Evolutionary conservation across 1,284 basidiomycete genomes (phyloP).

Genomic region (Trametes pubescens): DNA sequence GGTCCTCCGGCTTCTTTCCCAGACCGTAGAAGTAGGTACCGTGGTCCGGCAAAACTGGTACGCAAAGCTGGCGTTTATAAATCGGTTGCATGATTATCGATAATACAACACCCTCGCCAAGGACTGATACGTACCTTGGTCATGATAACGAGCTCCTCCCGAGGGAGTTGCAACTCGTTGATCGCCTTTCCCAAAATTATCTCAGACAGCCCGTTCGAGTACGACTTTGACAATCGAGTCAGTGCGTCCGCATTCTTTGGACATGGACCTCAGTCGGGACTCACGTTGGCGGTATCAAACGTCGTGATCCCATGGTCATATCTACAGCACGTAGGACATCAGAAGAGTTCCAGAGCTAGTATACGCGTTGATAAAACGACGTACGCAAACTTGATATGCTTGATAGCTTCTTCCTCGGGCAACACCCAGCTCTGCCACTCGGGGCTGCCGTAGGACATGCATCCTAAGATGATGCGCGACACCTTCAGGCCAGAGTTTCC

Average conservation of each 20-base stretch:
- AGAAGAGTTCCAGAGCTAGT: neutral
- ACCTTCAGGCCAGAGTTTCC: constrained; percentile 57
- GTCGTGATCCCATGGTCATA: constrained; percentile 39
- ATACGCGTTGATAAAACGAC: constrained; percentile 19
- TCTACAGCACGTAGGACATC: neutral
- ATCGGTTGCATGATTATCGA: neutral
- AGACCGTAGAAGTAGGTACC: constrained; percentile 27
- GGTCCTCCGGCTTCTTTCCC: constrained; percentile 25
- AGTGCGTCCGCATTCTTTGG: neutral
- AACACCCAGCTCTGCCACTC: constrained; percentile 51
- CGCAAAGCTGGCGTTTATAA: constrained; percentile 17
- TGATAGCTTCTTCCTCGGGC: constrained; percentile 48
- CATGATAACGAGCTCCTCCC: constrained; percentile 65
- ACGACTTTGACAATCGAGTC: constrained; percentile 21
- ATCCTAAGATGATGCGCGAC: constrained; percentile 52
- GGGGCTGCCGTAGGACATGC: constrained; percentile 51
- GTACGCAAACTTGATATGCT: constrained; percentile 50
- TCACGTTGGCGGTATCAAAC: constrained; percentile 24
- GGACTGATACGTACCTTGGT: constrained; percentile 52
- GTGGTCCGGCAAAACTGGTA: constrained; percentile 44
- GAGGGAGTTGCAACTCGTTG: constrained; percentile 58
- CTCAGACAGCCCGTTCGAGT: constrained; percentile 59
- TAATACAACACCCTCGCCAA: no score
- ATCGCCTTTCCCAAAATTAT: constrained; percentile 66
- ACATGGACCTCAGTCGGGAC: neutral